Evolutionary conservation across 1,139 yeast species (phyloP).

Genomic region (Saccharomycopsis crataegensis): DNA sequence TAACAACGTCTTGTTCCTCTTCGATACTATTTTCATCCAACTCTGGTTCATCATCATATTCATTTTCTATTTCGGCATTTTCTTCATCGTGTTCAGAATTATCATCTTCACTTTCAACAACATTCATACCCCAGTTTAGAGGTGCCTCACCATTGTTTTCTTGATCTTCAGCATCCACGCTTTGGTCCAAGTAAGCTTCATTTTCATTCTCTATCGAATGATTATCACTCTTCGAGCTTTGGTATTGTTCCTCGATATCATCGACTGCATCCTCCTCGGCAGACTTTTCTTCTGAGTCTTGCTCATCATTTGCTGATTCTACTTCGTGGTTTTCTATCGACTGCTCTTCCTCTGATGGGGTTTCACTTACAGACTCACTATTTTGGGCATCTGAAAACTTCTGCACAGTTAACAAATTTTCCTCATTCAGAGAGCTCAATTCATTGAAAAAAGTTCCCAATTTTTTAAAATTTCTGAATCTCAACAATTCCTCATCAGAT

Average conservation of each 20-base stretch:
- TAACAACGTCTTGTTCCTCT: background rate
- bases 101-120: background rate
- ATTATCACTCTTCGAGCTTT: background rate
- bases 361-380: background rate
- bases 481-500: conserved; percentile 3
- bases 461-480: conserved; percentile 4
- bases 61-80: background rate
- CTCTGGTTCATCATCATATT: background rate
- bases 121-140: background rate
- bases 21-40: background rate
- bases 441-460: conserved; percentile 1
- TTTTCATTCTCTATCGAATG: background rate
- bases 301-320: background rate
- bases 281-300: background rate
- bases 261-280: background rate
- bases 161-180: conserved; percentile 1
- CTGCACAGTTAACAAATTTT: background rate
- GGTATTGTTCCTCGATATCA: background rate
- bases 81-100: background rate
- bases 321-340: background rate
- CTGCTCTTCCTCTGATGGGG: background rate
- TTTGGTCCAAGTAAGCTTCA: background rate
- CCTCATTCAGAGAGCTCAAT: too few species aligned
- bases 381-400: background rate
- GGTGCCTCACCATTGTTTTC: background rate